These are phyloP conservation scores for Boletus edulis DNA, from an alignment of 768 basidiomycete species.

Conservation along the genomic window DNA sequence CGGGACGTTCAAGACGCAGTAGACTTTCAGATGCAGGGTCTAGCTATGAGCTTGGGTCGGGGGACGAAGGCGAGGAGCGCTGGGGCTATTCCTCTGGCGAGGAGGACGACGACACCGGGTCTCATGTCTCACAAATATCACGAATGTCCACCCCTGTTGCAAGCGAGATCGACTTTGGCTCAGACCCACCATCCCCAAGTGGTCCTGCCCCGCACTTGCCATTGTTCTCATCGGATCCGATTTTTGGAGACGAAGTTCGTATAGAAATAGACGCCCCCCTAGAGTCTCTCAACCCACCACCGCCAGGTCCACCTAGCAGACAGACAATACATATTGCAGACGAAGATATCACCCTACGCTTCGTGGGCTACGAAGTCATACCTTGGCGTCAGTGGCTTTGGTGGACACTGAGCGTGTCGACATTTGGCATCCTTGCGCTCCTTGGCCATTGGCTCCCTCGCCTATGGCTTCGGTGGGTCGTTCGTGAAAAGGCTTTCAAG, in stretches of 20 bases:
- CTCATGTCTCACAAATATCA: constrained; percentile 19
- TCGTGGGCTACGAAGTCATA: constrained; percentile 80
- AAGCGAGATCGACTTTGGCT: constrained; percentile 70
- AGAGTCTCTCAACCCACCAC: constrained; percentile 64
- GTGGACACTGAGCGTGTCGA: constrained; percentile 64
- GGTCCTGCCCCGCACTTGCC: constrained; percentile 51
- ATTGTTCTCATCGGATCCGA: constrained; percentile 66
- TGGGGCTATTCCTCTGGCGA: constrained; percentile 94
- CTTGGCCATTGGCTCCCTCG: constrained; percentile 93
- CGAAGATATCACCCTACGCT: constrained; percentile 85
- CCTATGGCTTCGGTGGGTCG: constrained; percentile 87
- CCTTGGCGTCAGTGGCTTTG: constrained; percentile 64
- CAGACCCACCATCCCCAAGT: constrained; percentile 61
- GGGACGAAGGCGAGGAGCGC: constrained; percentile 65
- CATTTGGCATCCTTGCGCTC: constrained; percentile 71
- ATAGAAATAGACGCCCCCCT: constrained; percentile 76
- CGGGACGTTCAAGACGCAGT: constrained; percentile 47
- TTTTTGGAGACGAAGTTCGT: constrained; percentile 81
- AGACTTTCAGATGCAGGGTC: constrained; percentile 57
- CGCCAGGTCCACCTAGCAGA: constrained; percentile 77
- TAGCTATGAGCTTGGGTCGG: constrained; percentile 54
- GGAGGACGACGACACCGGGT: constrained; percentile 51
- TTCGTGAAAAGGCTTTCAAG: constrained; percentile 79
- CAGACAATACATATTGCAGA: constrained; percentile 86
- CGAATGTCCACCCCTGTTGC: constrained; percentile 30